Evolutionary conservation across 345 rosid genomes (phyloP).

Genomic region (Eucalyptus pumila): DNA sequence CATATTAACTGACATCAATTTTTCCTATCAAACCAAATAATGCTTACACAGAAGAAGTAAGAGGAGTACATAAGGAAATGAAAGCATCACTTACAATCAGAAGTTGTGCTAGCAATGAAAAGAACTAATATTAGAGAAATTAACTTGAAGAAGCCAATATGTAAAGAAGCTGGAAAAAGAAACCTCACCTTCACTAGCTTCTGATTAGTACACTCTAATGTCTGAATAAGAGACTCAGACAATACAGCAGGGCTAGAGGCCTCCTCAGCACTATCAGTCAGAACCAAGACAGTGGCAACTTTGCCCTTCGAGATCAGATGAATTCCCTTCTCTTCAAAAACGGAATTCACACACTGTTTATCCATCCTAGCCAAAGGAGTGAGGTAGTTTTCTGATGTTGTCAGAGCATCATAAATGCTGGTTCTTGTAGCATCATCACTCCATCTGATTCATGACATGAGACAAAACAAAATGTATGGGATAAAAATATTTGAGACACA

Average conservation of each 20-base stretch:
- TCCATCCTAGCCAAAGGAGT: slow-evolving; percentile 17
- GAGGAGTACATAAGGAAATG: not conserved
- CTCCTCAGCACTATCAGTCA: slow-evolving; percentile 14
- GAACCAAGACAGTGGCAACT: slow-evolving; percentile 42
- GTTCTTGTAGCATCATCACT: slow-evolving; percentile 6
- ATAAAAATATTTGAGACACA: not conserved
- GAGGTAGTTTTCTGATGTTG: slow-evolving; percentile 24
- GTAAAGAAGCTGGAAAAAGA: not conserved
- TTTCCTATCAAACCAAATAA: not conserved
- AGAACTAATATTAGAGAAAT: not conserved
- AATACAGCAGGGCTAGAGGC: slow-evolving; percentile 3
- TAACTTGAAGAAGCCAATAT: not conserved
- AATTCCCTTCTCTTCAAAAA: slow-evolving; percentile 35
- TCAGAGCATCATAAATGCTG: slow-evolving; percentile 24
- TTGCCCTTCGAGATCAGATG: slow-evolving; percentile 50
- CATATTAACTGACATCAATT: not conserved
- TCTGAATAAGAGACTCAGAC: slow-evolving; percentile 7
- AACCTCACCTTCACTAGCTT: slow-evolving; percentile 40
- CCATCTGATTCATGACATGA: not conserved
- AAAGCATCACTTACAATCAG: not conserved
- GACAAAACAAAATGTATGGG: not conserved
- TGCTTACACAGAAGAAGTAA: not conserved
- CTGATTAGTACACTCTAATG: slow-evolving; percentile 30
- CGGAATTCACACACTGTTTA: slow-evolving; percentile 14
- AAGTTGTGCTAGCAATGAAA: not conserved